A percentile compares a stretch with the other conserved stretches of the same genome.
Evolutionary conservation across 176 grass and related monocot genomes (phyloP).

Genomic region (Triticum turgidum): DNA sequence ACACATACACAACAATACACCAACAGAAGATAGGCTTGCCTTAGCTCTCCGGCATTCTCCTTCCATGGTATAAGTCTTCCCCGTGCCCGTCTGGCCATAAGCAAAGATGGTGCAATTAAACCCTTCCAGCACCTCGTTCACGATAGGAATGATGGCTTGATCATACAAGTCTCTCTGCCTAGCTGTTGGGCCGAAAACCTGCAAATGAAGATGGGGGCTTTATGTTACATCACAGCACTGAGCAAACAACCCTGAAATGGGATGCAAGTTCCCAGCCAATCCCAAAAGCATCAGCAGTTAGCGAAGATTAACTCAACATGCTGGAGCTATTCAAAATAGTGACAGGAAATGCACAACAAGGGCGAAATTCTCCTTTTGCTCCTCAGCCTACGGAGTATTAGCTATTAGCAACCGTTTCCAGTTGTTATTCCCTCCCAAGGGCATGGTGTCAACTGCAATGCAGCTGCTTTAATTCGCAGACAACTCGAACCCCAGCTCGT

Average conservation of each 20-base stretch:
- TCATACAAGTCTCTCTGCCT: constrained; percentile 86
- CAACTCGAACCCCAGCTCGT: background rate
- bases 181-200: constrained; percentile 89
- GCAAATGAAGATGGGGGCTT: background rate
- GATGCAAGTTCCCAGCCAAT: background rate
- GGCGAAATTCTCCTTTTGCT: too few species aligned
- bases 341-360: background rate
- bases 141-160: constrained; percentile 92
- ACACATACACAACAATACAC: background rate
- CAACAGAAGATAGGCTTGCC: constrained; percentile 46
- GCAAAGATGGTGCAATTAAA: constrained; percentile 99
- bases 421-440: too few species aligned
- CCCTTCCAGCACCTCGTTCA: constrained; percentile 94
- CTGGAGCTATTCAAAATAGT: background rate
- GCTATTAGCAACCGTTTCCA: too few species aligned
- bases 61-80: constrained; percentile 99
- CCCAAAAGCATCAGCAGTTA: background rate
- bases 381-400: too few species aligned
- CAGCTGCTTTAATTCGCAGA: constrained; percentile 3
- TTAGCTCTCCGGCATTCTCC: constrained; percentile 85
- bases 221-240: background rate
- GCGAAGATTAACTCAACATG: background rate
- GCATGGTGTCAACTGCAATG: background rate
- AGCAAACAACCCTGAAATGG: background rate
- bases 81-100: constrained; percentile 94